These are phyloP conservation scores for Pezicula carpinea DNA, from an alignment of 2,329 filamentous ascomycete species.

Conservation along the genomic window DNA sequence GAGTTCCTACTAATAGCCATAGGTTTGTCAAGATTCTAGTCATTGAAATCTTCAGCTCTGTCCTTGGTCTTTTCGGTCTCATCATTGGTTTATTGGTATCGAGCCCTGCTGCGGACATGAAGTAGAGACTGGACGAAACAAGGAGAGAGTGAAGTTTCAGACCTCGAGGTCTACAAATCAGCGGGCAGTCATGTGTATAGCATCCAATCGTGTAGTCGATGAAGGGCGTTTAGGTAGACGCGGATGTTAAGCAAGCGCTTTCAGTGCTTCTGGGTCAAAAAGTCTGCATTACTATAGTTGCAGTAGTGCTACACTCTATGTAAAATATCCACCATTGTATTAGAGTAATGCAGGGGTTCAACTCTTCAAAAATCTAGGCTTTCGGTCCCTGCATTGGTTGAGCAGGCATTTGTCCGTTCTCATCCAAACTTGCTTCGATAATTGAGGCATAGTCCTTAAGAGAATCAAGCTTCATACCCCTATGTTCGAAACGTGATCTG, in stretches of 20 bases:
- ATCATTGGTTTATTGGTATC: slow-evolving; percentile 90
- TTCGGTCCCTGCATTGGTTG: not conserved
- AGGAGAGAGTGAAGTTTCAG: not conserved
- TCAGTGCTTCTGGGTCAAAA: slow-evolving; percentile 3
- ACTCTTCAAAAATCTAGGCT: not conserved
- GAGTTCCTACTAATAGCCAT: slow-evolving; percentile 11
- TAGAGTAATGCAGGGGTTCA: not conserved
- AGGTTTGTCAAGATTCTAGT: slow-evolving; percentile 99
- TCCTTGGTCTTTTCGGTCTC: slow-evolving; percentile 90
- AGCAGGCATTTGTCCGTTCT: not conserved
- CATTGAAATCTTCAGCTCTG: slow-evolving; percentile 98
- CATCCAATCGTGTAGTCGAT: slow-evolving; percentile 8
- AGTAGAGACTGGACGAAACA: not conserved
- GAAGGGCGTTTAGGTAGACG: slow-evolving; percentile 20
- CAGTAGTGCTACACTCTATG: slow-evolving; percentile 19
- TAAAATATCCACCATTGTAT: slow-evolving; percentile 15
- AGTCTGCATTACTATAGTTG: slow-evolving; percentile 10
- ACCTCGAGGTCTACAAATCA: not conserved
- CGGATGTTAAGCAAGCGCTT: slow-evolving; percentile 7
- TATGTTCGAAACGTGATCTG: not conserved
- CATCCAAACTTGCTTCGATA: not conserved
- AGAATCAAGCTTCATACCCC: not conserved
- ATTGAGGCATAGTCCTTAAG: not conserved
- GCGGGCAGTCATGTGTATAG: slow-evolving; percentile 14
- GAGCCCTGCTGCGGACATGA: slow-evolving; percentile 74